These are phyloP conservation scores for Psilocybe azurescens DNA, from an alignment of 768 basidiomycete species.

Conservation along the genomic window DNA sequence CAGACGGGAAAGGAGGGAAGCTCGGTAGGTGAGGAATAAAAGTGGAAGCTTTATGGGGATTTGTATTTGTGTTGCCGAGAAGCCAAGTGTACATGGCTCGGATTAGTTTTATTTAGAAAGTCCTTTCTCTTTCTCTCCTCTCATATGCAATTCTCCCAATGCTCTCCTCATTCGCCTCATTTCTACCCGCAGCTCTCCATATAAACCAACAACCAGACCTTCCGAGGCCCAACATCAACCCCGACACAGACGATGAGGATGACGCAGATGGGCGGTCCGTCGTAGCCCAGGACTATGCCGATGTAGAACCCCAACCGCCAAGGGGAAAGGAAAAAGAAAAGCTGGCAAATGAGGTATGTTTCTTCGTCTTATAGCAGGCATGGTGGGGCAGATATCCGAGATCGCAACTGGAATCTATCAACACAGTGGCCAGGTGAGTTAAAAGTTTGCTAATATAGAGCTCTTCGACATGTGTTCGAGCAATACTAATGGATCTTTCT, in stretches of 20 bases:
- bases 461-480: too few relatives aligned
- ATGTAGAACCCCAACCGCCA: constrained; percentile 10
- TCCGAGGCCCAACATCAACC: constrained; percentile 27
- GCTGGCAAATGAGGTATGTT: constrained; percentile 34
- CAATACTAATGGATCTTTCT: too few relatives aligned
- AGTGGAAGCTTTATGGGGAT: neutral
- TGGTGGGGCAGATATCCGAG: constrained; percentile 13
- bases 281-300: constrained; percentile 11
- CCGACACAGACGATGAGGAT: constrained; percentile 38
- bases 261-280: constrained; percentile 25
- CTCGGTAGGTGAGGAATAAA: neutral
- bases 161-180: constrained; percentile 58
- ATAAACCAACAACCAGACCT: constrained; percentile 23
- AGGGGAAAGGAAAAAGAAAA: constrained; percentile 34
- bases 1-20: neutral
- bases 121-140: neutral
- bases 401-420: neutral
- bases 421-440: neutral
- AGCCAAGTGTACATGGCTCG: neutral
- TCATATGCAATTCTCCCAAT: constrained; percentile 33
- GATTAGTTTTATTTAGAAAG: neutral
- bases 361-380: constrained; percentile 14
- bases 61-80: neutral
- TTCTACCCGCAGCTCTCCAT: constrained; percentile 56
- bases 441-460: neutral